phyloP scores from a whole-genome alignment of 371 early-diverging fungal genomes.

The Mortierella polycephala region DNA sequence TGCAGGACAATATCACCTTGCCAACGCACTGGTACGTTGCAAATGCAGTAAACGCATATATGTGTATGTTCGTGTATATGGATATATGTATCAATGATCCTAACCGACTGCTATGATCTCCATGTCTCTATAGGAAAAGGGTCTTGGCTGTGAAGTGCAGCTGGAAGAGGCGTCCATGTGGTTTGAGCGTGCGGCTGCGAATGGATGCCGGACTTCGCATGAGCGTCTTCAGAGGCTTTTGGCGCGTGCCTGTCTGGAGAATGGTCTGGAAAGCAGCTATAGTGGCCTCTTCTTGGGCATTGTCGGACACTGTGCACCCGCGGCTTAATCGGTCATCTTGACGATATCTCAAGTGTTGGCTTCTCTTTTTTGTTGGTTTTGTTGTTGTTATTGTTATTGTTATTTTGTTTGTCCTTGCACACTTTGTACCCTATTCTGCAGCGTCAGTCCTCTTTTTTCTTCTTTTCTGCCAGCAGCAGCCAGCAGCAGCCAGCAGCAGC shows the following conservation, averaged over 20 bases:
- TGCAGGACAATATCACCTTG: conserved; percentile 71
- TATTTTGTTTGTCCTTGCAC: not conserved
- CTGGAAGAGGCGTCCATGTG: conserved; percentile 70
- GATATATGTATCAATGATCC: not conserved
- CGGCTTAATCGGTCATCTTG: conserved; percentile 53
- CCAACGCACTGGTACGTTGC: conserved; percentile 58
- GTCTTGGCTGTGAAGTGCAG: conserved; percentile 72
- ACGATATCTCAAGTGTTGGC: not conserved
- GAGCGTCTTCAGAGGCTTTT: conserved; percentile 63
- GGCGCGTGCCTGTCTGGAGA: conserved; percentile 60
- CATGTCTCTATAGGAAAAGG: conserved; percentile 63
- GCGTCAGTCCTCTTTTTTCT: not conserved
- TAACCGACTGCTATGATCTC: not conserved
- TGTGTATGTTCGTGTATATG: not conserved
- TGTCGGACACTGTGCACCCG: conserved; percentile 65
- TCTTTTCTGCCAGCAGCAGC: not conserved
- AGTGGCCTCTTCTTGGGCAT: conserved; percentile 56
- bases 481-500: no score
- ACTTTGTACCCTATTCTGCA: not conserved
- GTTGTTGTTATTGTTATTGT: not conserved
- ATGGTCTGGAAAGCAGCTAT: conserved; percentile 53
- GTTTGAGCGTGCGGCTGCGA: conserved; percentile 75
- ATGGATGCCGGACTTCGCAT: conserved; percentile 66
- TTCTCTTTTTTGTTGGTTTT: not conserved
- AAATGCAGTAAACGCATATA: not conserved